phyloP scores from a whole-genome alignment of 2,329 filamentous ascomycete species.

The Fusarium mangiferae region DNA sequence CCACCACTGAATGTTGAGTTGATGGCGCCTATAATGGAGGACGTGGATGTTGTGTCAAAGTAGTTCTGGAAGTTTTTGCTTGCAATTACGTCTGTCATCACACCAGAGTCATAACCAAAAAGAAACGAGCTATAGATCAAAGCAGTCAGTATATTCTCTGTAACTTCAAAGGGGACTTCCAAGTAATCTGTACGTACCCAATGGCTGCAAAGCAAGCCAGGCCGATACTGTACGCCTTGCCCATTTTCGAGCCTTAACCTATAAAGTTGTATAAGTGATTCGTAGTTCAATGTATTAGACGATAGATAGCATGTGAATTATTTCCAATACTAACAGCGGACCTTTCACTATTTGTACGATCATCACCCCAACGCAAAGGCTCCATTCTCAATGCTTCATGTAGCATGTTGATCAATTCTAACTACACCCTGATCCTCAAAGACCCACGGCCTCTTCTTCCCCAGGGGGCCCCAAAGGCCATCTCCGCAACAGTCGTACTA shows the following conservation, averaged over 20 bases:
- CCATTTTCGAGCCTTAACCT: slow-evolving; percentile 46
- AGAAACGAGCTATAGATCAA: slow-evolving; percentile 50
- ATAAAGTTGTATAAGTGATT: neutral
- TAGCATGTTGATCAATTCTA: slow-evolving; percentile 1
- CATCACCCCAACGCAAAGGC: neutral
- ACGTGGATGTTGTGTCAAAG: slow-evolving; percentile 60
- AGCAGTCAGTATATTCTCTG: neutral
- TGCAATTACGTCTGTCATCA: slow-evolving; percentile 62
- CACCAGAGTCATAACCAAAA: slow-evolving; percentile 55
- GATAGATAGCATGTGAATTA: neutral
- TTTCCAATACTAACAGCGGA: neutral
- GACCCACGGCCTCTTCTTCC: slow-evolving; percentile 17
- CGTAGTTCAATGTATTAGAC: neutral
- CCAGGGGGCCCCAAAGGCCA: slow-evolving; percentile 16
- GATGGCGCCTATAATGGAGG: slow-evolving; percentile 63
- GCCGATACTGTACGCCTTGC: slow-evolving; percentile 51
- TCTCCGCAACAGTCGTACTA: slow-evolving; percentile 33
- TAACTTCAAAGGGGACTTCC: neutral
- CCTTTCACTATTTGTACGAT: slow-evolving; percentile 33
- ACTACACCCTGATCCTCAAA: neutral
- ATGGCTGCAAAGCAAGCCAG: slow-evolving; percentile 55
- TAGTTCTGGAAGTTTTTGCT: slow-evolving; percentile 62
- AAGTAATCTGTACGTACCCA: slow-evolving; percentile 44
- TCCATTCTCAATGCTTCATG: slow-evolving; percentile 7
- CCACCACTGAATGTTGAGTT: slow-evolving; percentile 63